Evolutionary conservation across 768 basidiomycete genomes (phyloP).

Genomic region (Russula brevipes): DNA sequence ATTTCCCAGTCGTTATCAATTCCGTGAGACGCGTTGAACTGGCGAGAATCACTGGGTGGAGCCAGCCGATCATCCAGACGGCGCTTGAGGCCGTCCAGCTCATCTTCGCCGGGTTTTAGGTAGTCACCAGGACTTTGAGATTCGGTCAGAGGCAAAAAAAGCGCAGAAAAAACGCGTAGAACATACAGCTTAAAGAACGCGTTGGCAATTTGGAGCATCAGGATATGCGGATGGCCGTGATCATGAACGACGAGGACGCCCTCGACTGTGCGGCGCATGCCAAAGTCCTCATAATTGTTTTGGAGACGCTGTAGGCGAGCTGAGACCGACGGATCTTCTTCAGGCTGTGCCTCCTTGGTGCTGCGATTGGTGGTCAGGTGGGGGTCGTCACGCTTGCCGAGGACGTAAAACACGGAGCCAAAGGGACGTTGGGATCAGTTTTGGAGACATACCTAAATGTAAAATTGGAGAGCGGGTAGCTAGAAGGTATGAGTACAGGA

Average conservation of each 20-base stretch:
- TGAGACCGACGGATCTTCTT: conserved; percentile 95
- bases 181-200: conserved; percentile 97
- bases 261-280: conserved; percentile 94
- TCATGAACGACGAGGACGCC: conserved; percentile 89
- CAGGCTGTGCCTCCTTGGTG: conserved; percentile 93
- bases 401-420: conserved; percentile 5
- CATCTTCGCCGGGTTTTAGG: conserved; percentile 93
- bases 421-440: conserved; percentile 9
- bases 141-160: conserved; percentile 2
- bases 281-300: conserved; percentile 95
- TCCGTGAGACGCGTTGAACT: conserved; percentile 71
- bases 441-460: conserved; percentile 65
- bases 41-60: conserved; percentile 63
- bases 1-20: conserved; percentile 94
- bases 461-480: conserved; percentile 85
- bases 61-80: conserved; percentile 87
- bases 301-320: conserved; percentile 91
- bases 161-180: neutral
- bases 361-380: conserved; percentile 37
- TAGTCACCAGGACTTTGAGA: conserved; percentile 91
- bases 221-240: conserved; percentile 94
- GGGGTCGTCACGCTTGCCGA: neutral
- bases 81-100: conserved; percentile 83
- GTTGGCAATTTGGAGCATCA: conserved; percentile 98
- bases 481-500: conserved; percentile 29